phyloP scores from a whole-genome alignment of 768 basidiomycete species.

The Boletus fagicola region DNA sequence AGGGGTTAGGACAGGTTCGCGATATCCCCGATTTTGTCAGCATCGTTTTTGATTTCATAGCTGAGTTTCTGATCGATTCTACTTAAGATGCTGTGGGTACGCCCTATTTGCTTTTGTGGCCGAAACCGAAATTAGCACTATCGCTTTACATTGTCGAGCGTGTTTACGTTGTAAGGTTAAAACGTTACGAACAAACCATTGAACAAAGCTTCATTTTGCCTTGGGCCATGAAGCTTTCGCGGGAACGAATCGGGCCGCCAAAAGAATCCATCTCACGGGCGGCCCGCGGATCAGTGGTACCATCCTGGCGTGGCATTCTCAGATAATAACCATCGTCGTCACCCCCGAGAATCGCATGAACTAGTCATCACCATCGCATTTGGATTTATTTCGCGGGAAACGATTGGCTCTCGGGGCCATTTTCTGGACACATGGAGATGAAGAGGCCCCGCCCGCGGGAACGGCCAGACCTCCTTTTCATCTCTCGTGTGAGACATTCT shows the following conservation, averaged over 20 bases:
- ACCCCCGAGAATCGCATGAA: background rate
- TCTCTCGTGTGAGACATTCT: slow-evolving; percentile 12
- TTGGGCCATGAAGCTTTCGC: slow-evolving; percentile 10
- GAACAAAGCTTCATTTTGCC: background rate
- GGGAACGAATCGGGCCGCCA: slow-evolving; percentile 18
- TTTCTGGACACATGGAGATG: background rate
- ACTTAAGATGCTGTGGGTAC: background rate
- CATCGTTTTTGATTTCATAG: background rate
- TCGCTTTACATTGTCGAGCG: background rate
- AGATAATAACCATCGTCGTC: background rate
- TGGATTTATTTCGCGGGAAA: background rate
- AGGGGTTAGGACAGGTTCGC: slow-evolving; percentile 3
- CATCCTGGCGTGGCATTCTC: background rate
- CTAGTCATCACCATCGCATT: background rate
- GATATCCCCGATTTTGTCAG: background rate
- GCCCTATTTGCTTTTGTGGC: slow-evolving; percentile 1
- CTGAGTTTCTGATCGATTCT: slow-evolving; percentile 6
- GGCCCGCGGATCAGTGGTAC: background rate
- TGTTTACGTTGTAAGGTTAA: background rate
- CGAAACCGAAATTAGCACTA: slow-evolving; percentile 1
- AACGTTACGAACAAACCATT: background rate
- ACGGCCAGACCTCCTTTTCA: background rate
- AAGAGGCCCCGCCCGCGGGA: background rate
- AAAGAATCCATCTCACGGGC: background rate
- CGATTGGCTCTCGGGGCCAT: background rate